These are phyloP conservation scores for Chrysosphaeria jannelii DNA, from an alignment of 2,329 filamentous ascomycete genomes.

Conservation along the genomic window DNA sequence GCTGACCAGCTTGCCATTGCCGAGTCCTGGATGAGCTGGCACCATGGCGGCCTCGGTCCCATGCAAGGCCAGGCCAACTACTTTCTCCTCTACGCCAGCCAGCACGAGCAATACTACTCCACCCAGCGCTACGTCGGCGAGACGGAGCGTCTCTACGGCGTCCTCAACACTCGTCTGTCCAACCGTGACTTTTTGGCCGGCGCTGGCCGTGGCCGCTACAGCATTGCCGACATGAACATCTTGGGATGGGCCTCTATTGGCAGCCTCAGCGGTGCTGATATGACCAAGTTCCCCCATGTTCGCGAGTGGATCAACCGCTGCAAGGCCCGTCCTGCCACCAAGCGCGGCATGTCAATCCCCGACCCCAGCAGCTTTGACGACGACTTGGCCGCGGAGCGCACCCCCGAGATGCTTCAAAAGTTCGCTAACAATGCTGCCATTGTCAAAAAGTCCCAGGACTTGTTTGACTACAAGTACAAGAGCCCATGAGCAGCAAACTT, in stretches of 20 bases:
- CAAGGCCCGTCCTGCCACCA: conserved; percentile 23
- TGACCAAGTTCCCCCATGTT: conserved; percentile 30
- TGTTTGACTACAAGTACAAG: conserved; percentile 17
- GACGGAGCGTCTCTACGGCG: conserved; percentile 39
- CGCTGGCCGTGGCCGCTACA: conserved; percentile 20
- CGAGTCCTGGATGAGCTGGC: conserved; percentile 36
- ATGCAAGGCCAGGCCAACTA: conserved; percentile 56
- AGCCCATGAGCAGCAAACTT: conserved; percentile 10
- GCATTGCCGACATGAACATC: conserved; percentile 41
- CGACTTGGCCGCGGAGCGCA: conserved; percentile 10
- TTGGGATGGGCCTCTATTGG: conserved; percentile 36
- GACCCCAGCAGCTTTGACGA: conserved; percentile 11
- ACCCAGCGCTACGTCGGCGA: conserved; percentile 50
- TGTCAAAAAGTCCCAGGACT: conserved; percentile 13
- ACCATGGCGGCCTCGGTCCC: conserved; percentile 46
- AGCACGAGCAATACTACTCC: conserved; percentile 35
- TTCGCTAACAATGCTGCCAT: conserved; percentile 10
- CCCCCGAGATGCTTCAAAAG: conserved; percentile 13
- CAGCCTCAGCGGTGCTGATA: conserved; percentile 28
- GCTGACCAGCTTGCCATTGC: conserved; percentile 10
- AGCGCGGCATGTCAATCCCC: conserved; percentile 33
- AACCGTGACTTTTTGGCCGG: conserved; percentile 22
- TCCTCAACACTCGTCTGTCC: conserved; percentile 34
- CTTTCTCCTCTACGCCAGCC: conserved; percentile 23
- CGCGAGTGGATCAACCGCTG: conserved; percentile 36